Evolutionary conservation across 148 eudicot species (phyloP).

Genomic region (Rhododendron mucronatum): DNA sequence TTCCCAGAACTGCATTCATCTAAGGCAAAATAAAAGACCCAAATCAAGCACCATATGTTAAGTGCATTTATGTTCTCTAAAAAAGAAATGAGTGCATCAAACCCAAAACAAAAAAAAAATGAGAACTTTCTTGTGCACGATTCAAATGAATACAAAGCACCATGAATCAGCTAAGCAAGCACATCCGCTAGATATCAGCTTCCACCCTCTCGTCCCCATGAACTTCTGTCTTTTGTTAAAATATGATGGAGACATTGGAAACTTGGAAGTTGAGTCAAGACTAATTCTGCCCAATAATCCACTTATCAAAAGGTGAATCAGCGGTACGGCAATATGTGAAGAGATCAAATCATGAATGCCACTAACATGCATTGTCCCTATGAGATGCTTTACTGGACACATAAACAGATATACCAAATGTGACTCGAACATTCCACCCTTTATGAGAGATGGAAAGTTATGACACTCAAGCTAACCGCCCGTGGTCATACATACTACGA

Average conservation of each 20-base stretch:
- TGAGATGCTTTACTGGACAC: background rate
- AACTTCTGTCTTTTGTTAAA: no score
- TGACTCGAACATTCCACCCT: background rate
- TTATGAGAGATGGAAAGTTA: background rate
- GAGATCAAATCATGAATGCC: background rate
- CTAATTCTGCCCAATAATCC: background rate
- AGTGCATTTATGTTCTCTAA: background rate
- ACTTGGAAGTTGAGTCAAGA: background rate
- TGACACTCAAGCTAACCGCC: background rate
- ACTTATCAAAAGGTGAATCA: background rate
- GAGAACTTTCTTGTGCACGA: background rate
- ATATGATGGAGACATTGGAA: background rate
- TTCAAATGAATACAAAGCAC: background rate
- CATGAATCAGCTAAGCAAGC: background rate
- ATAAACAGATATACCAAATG: background rate
- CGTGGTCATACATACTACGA: no score
- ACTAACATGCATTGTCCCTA: background rate
- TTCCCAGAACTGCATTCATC: slow-evolving; percentile 98
- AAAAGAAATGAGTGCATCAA: background rate
- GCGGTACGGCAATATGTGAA: background rate
- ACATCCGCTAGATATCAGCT: no score
- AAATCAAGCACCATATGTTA: background rate
- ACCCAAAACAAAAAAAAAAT: background rate
- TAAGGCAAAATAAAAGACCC: slow-evolving; percentile 33
- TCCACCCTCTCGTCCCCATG: background rate